Evolutionary conservation across 306 rosid species (phyloP), one percentile per base, ranked within the genome.

Genomic region (Alnus glutinosa): DNA sequence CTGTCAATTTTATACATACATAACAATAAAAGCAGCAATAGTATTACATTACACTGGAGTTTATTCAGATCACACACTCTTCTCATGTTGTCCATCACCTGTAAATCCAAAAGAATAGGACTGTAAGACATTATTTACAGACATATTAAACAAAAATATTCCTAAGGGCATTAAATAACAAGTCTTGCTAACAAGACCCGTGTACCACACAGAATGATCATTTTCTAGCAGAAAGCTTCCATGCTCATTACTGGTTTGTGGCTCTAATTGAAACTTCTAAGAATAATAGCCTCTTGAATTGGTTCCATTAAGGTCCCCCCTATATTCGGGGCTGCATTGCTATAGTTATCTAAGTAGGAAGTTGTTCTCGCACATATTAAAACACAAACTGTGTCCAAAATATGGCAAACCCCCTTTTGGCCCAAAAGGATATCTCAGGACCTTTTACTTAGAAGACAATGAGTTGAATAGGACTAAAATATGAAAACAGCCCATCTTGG

Each of bases 31-130:
- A 23, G 1, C 16, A 64, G 63, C n/a, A 57, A 73, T 78, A 44
- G 79, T 82, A 16, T 87, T 88, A 95, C 98, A 70, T 85, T 83
- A 82, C 97, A 89, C 50, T 87, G 79, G 48, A 93, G 90, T 78
- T 90, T 85, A 84, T 95, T 95, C 81, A 95, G 78, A 66, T 85
- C 89, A 78, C 92, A 88, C 52, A 87, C 90, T 84, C 84, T 89
- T 81, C 76, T 90, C 88, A 95, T 91, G 86, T 93, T 95, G 61
- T 88, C 90, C 80, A 95, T 89, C 83, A 95, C 98, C 99, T 93
- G 86, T 80, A 80, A 23, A 76, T 61, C 49, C 79, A 83, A 80
- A 69, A 85, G 73, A 78, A 61, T 7, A 32, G 48, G 52, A 73
- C 51, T 73, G 28, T 70, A 78, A 78, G 75, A 48, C 30, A 48